phyloP scores from a whole-genome alignment of 805 yeast species.

The Suhomyces xylopsoci region DNA sequence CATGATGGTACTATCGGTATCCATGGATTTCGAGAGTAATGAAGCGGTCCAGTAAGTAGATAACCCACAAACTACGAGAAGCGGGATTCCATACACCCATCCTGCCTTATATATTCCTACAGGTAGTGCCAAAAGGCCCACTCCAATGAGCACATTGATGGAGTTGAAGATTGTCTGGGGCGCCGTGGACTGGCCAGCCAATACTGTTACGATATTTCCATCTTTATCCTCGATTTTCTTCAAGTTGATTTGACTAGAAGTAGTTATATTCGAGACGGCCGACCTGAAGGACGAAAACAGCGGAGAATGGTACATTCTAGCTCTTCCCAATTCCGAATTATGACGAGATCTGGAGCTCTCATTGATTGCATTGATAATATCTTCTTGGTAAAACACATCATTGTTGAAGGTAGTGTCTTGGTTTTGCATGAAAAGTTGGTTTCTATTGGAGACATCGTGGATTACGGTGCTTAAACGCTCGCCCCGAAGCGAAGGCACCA shows the following conservation, averaged over 20 bases:
- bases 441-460: conserved; percentile 31
- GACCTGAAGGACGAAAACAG: conserved; percentile 45
- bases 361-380: conserved; percentile 25
- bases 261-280: conserved; percentile 31
- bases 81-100: conserved; percentile 51
- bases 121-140: conserved; percentile 73
- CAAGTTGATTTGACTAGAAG: conserved; percentile 51
- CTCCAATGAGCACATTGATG: conserved; percentile 71
- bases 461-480: conserved; percentile 60
- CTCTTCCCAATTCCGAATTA: conserved; percentile 16
- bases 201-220: conserved; percentile 66
- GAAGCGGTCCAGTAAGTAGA: conserved; percentile 53
- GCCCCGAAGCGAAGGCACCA: conserved; percentile 61
- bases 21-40: conserved; percentile 32
- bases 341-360: conserved; percentile 30
- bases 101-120: conserved; percentile 67
- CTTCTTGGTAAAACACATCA: conserved; percentile 42
- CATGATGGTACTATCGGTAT: conserved; percentile 27
- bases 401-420: conserved; percentile 14
- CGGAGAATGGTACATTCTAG: conserved; percentile 31
- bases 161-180: conserved; percentile 78
- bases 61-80: conserved; percentile 45
- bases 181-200: conserved; percentile 51
- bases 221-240: conserved; percentile 66
- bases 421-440: conserved; percentile 19